Conservation (phyloP, 176 grass and related monocot genomes). For the Musa acuminata region DNA sequence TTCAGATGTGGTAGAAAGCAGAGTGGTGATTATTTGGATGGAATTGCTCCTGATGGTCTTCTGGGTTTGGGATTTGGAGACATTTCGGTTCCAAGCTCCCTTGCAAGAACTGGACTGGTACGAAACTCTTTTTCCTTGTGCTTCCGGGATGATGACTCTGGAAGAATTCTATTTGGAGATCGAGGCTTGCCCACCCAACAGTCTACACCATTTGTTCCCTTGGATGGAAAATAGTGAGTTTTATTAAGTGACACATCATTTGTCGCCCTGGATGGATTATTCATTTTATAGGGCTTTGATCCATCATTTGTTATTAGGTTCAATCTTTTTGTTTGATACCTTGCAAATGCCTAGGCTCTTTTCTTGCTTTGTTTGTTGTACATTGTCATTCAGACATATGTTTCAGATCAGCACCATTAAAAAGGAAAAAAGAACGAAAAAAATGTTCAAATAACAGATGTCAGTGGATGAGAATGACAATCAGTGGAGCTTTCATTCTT, state of each 20-base stretch:
- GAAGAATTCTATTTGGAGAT: conserved; percentile 87
- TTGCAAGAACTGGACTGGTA: conserved; percentile 70
- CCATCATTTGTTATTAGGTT: conserved; percentile 19
- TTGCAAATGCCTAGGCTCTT: no score
- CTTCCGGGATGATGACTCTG: conserved; percentile 70
- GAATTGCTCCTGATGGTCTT: conserved; percentile 79
- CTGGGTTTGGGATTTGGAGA: conserved; percentile 76
- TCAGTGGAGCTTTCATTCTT: no score
- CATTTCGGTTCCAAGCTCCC: conserved; percentile 83
- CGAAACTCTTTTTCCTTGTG: conserved; percentile 82
- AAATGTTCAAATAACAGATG: no score
- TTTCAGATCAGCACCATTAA: no score
- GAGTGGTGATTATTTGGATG: conserved; percentile 79
- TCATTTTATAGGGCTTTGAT: not conserved
- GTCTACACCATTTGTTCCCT: conserved; percentile 71
- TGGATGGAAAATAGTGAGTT: conserved; percentile 84
- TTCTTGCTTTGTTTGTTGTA: no score
- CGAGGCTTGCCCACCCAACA: conserved; percentile 69
- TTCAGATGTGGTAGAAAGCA: conserved; percentile 86
- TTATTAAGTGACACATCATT: not conserved
- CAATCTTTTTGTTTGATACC: no score
- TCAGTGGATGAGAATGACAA: no score
- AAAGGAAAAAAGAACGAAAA: no score
- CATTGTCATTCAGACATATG: no score
- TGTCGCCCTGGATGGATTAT: not conserved